A percentile compares a stretch with the other conserved stretches of the same genome.
phyloP scores from a whole-genome alignment of 2,329 filamentous ascomycete species.

The Stagonosporopsis chrysanthemi region DNA sequence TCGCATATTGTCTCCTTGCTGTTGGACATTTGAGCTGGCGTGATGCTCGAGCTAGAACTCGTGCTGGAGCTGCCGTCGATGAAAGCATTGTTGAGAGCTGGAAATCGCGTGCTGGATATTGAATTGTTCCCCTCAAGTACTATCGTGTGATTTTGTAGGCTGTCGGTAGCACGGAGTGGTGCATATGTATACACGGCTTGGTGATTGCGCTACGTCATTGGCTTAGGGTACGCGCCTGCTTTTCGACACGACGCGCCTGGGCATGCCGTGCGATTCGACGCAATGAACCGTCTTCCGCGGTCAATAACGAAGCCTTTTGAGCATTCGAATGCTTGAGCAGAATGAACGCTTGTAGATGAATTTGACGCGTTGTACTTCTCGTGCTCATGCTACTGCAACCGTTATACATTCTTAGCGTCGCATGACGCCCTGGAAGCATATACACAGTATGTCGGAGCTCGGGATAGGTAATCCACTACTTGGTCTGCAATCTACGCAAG shows the following conservation, averaged over 20 bases:
- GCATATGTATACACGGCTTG: constrained; percentile 11
- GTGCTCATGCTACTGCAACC: background rate
- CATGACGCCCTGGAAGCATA: background rate
- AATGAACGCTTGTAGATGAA: background rate
- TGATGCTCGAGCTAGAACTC: constrained; percentile 19
- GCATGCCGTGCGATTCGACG: background rate
- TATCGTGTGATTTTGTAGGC: background rate
- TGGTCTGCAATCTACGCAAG: too few relatives aligned
- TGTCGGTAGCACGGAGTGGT: constrained; percentile 1
- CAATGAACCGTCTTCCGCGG: background rate
- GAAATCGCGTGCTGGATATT: background rate
- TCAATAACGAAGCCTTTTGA: background rate
- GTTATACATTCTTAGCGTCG: background rate
- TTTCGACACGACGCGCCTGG: constrained; percentile 8
- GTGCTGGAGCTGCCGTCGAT: constrained; percentile 14
- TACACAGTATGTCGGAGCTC: background rate
- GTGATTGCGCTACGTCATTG: constrained; percentile 26
- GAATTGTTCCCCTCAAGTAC: background rate
- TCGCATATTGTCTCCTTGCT: constrained; percentile 27
- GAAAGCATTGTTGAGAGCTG: constrained; percentile 16
- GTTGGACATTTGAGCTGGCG: constrained; percentile 15
- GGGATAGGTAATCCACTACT: too few relatives aligned
- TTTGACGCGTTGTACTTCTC: background rate
- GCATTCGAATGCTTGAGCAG: background rate
- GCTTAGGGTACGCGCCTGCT: constrained; percentile 9